Evolutionary conservation across 225 moss, liverwort and hornwort species (phyloP).

Genomic region (Antitrichia curtipendula): DNA sequence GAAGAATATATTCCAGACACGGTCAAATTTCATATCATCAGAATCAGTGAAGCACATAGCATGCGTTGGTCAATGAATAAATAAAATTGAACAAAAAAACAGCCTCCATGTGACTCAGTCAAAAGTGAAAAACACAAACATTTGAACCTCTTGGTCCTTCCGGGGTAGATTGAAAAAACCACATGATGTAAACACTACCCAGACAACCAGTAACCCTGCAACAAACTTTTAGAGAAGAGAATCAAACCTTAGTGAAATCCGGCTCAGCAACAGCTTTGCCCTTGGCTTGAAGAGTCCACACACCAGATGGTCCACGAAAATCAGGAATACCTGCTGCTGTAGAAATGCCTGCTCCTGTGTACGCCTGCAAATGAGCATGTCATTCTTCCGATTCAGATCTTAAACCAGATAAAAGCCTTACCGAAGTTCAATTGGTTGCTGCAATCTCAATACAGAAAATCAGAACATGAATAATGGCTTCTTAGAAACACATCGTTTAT

Average conservation of each 20-base stretch:
- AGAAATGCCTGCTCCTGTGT: conserved; percentile 89
- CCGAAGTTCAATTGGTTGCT: background rate
- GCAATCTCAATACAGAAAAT: background rate
- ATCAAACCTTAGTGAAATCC: conserved; percentile 43
- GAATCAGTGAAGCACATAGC: background rate
- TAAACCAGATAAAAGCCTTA: background rate
- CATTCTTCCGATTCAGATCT: background rate
- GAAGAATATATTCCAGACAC: background rate
- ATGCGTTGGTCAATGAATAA: background rate
- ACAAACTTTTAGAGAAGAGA: background rate
- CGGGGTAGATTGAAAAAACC: background rate
- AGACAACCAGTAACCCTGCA: background rate
- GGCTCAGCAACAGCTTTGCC: conserved; percentile 63
- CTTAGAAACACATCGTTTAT: background rate
- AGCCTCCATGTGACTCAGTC: background rate
- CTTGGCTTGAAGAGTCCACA: conserved; percentile 89
- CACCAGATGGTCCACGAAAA: conserved; percentile 86
- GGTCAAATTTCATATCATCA: background rate
- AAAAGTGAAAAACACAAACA: background rate
- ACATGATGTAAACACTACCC: background rate
- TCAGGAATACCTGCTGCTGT: conserved; percentile 95
- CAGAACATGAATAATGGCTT: background rate
- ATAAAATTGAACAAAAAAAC: background rate
- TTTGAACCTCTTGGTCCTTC: background rate
- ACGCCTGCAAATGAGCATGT: conserved; percentile 21